Conservation (phyloP, 805 yeast species). For the Kuraishia molischiana region DNA sequence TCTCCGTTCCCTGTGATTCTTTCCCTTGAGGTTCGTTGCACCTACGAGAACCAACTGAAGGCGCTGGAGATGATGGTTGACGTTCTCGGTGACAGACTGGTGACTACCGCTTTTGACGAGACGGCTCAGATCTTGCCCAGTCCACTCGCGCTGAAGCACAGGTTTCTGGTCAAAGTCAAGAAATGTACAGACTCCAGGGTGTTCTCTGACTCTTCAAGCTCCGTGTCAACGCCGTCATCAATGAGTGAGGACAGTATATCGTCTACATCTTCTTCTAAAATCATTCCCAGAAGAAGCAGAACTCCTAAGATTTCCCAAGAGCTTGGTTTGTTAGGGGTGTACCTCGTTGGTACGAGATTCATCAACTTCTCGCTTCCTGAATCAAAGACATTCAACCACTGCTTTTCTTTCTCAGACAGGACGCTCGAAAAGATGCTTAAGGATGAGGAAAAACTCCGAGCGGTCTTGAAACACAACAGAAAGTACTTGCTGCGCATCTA, state of each 20-base stretch:
- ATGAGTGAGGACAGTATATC: conserved; percentile 14
- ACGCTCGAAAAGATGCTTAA: conserved; percentile 51
- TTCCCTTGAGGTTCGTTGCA: conserved; percentile 82
- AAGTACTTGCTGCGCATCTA: conserved; percentile 73
- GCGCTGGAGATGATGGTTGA: conserved; percentile 44
- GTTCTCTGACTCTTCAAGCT: conserved; percentile 9
- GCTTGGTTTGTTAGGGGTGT: conserved; percentile 57
- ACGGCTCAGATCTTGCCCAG: conserved; percentile 41
- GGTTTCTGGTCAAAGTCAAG: conserved; percentile 72
- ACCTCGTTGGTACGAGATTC: conserved; percentile 67
- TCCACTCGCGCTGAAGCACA: conserved; percentile 63
- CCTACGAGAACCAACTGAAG: conserved; percentile 50
- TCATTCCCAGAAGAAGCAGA: conserved; percentile 1
- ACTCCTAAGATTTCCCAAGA: conserved; percentile 24
- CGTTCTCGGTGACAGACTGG: conserved; percentile 48
- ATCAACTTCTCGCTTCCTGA: conserved; percentile 80
- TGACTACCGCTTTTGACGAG: conserved; percentile 25
- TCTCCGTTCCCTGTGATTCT: conserved; percentile 80
- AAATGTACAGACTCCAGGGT: conserved; percentile 24
- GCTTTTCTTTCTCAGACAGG: conserved; percentile 82
- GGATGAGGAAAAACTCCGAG: conserved; percentile 42
- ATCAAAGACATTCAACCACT: conserved; percentile 70
- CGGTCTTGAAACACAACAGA: conserved; percentile 70
- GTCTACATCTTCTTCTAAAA: conserved; percentile 22
- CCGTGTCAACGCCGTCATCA: conserved; percentile 17